Conservation (phyloP, 768 basidiomycete species). For the Leccinum rimulosum region DNA sequence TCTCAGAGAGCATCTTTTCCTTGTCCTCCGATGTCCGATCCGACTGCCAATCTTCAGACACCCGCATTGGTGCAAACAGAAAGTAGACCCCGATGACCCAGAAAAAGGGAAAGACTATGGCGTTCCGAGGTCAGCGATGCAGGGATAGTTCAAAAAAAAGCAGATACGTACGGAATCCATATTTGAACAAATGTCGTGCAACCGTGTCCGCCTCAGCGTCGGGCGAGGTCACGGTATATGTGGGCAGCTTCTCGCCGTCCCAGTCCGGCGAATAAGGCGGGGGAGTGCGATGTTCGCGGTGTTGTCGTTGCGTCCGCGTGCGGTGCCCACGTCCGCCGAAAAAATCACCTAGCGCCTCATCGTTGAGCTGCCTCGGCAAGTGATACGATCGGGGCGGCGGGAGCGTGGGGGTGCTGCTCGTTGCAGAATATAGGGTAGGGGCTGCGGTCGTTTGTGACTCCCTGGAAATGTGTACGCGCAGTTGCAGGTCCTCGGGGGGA, state of each 20-base stretch:
- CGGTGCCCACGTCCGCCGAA: conserved; percentile 30
- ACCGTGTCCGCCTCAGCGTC: conserved; percentile 51
- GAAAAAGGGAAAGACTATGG: conserved; percentile 56
- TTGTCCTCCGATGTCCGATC: conserved; percentile 55
- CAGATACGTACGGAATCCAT: conserved; percentile 53
- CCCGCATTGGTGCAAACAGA: conserved; percentile 49
- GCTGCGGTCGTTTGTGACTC: conserved; percentile 21
- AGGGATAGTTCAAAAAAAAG: no score
- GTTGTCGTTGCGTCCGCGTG: conserved; percentile 16
- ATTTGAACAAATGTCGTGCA: conserved; percentile 60
- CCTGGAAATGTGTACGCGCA: conserved; percentile 23
- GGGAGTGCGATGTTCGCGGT: conserved; percentile 14
- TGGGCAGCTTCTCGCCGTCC: conserved; percentile 31
- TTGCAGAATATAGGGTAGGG: conserved; percentile 11
- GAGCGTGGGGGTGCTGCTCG: conserved; percentile 20
- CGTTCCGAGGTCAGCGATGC: neutral
- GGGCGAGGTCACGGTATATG: conserved; percentile 15
- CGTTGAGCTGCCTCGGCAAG: conserved; percentile 24
- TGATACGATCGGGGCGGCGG: conserved; percentile 22
- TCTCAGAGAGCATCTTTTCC: conserved; percentile 42
- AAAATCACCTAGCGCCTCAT: conserved; percentile 33
- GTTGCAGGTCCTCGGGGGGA: conserved; percentile 18
- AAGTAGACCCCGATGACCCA: conserved; percentile 60
- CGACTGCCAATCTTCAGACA: conserved; percentile 51
- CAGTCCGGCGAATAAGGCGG: conserved; percentile 48